A percentile compares a stretch with the other conserved stretches of the same genome.
phyloP scores from a whole-genome alignment of 257 asterid species.

The Haberlea rhodopensis region DNA sequence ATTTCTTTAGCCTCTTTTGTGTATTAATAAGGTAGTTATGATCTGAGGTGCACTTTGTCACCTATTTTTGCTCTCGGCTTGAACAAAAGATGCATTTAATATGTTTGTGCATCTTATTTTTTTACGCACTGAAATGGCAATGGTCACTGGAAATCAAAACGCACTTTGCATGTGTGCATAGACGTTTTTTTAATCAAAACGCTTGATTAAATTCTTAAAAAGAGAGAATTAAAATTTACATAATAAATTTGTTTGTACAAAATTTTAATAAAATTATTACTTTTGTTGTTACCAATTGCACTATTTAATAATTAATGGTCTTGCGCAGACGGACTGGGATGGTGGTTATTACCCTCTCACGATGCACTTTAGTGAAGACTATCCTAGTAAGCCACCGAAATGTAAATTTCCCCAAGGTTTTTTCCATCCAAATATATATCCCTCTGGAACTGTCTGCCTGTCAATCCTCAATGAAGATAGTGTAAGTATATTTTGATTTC shows the following conservation, averaged over 20 bases:
- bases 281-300: neutral
- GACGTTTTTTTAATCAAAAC: neutral
- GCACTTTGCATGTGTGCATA: neutral
- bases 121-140: neutral
- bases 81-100: neutral
- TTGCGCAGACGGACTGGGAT: slow-evolving; percentile 87
- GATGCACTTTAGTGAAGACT: slow-evolving; percentile 77
- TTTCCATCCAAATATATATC: slow-evolving; percentile 87
- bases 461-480: slow-evolving; percentile 87
- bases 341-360: slow-evolving; percentile 86
- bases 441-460: slow-evolving; percentile 87
- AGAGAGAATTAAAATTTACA: neutral
- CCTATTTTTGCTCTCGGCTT: neutral
- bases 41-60: neutral
- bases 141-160: neutral
- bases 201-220: neutral
- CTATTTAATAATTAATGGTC: neutral
- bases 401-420: slow-evolving; percentile 82
- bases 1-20: neutral
- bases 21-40: neutral
- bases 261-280: neutral
- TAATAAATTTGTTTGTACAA: no score
- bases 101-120: neutral
- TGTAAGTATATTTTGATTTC: slow-evolving; percentile 39
- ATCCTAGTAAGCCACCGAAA: slow-evolving; percentile 86